These are phyloP conservation scores for Pseudofabraea citricarpa DNA, from an alignment of 2,329 filamentous ascomycete species.

Conservation along the genomic window DNA sequence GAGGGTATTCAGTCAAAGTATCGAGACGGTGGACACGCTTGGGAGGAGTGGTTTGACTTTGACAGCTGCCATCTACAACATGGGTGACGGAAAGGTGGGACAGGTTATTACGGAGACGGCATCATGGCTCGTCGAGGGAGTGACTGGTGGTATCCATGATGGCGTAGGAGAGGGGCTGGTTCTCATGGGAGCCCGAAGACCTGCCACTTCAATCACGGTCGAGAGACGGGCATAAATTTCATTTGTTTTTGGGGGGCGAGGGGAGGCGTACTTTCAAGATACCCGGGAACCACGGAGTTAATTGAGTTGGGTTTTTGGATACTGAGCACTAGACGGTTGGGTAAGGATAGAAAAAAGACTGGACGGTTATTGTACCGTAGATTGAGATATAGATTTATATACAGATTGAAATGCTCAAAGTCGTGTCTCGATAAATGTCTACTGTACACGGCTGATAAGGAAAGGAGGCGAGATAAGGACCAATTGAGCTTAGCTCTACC, in stretches of 20 bases:
- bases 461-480: too few species aligned
- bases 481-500: too few species aligned
- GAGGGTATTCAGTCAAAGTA: constrained; percentile 45
- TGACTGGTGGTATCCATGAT: constrained; percentile 64
- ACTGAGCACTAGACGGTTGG: background rate
- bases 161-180: constrained; percentile 52
- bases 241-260: too few species aligned
- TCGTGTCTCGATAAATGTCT: too few species aligned
- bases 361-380: background rate
- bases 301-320: background rate
- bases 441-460: too few species aligned
- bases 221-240: constrained; percentile 2
- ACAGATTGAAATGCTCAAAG: too few species aligned
- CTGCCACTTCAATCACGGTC: constrained; percentile 1
- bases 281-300: constrained; percentile 6
- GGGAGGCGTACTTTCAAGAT: constrained; percentile 8
- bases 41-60: constrained; percentile 47
- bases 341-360: background rate
- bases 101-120: constrained; percentile 49
- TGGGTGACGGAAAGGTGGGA: constrained; percentile 63
- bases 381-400: too few species aligned
- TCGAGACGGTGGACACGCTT: constrained; percentile 48
- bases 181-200: constrained; percentile 31
- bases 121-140: constrained; percentile 57
- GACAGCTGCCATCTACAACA: constrained; percentile 49